These are phyloP conservation scores for Penicillium sp. DNA, from an alignment of 2,329 filamentous ascomycete genomes.

Conservation along the genomic window DNA sequence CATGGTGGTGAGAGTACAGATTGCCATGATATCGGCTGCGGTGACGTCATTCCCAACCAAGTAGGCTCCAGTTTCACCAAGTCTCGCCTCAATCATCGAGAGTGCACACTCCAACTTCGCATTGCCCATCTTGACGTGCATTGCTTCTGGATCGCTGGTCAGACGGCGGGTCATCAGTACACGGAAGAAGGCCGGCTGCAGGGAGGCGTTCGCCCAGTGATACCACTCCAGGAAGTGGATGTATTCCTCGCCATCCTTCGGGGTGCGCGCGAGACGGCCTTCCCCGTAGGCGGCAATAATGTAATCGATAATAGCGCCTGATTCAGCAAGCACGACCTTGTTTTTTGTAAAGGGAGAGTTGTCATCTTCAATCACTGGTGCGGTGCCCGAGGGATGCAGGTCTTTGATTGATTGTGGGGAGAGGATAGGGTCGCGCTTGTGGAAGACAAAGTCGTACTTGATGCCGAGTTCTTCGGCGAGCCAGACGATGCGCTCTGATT, in stretches of 20 bases:
- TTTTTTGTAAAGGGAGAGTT: constrained; percentile 17
- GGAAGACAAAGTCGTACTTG: constrained; percentile 17
- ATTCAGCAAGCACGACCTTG: constrained; percentile 17
- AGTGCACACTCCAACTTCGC: constrained; percentile 10
- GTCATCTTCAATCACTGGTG: constrained; percentile 22
- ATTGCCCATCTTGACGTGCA: background rate
- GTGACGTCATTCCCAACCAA: constrained; percentile 18
- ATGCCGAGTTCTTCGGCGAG: constrained; percentile 22
- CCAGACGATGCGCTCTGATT: constrained; percentile 26
- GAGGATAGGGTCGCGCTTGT: constrained; percentile 21
- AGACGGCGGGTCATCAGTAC: constrained; percentile 8
- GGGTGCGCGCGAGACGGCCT: constrained; percentile 14
- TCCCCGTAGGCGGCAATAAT: constrained; percentile 18
- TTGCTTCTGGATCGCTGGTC: background rate
- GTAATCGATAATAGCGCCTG: constrained; percentile 20
- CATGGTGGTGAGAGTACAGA: constrained; percentile 21
- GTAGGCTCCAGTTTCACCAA: constrained; percentile 18
- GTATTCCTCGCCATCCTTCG: constrained; percentile 18
- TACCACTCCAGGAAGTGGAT: constrained; percentile 21
- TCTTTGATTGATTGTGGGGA: constrained; percentile 21
- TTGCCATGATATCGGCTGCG: constrained; percentile 20
- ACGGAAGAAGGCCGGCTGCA: constrained; percentile 15
- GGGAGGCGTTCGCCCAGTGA: constrained; percentile 19
- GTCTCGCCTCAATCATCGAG: constrained; percentile 13
- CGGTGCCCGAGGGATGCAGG: constrained; percentile 18